These are phyloP conservation scores for Colletotrichum lupini DNA, from an alignment of 2,329 filamentous ascomycete genomes.

Conservation along the genomic window DNA sequence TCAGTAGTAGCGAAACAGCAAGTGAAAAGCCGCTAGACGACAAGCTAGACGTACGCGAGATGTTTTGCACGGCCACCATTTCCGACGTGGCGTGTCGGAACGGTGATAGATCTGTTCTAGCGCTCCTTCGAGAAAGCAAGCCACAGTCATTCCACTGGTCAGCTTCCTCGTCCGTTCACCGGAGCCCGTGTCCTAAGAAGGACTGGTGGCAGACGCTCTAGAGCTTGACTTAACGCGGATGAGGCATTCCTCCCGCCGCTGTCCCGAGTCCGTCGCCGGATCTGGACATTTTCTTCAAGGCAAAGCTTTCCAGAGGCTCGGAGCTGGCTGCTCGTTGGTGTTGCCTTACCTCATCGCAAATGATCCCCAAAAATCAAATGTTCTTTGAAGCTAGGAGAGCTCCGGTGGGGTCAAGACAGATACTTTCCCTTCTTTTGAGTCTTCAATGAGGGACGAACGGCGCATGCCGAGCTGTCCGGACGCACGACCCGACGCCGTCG, in stretches of 20 bases:
- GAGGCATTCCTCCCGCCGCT: slow-evolving; percentile 19
- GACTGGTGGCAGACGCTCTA: slow-evolving; percentile 5
- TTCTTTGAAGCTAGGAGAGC: neutral
- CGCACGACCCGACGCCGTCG: neutral
- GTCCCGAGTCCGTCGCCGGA: slow-evolving; percentile 2
- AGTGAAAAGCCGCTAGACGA: neutral
- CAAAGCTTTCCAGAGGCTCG: neutral
- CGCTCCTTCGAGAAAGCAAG: neutral
- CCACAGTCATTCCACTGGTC: neutral
- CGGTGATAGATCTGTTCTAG: neutral
- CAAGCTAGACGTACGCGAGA: neutral
- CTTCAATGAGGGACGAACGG: neutral
- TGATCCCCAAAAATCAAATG: neutral
- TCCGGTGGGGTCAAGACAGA: neutral
- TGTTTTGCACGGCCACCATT: neutral
- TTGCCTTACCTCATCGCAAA: neutral
- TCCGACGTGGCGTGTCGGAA: neutral
- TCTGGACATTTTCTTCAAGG: neutral
- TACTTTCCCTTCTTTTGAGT: neutral
- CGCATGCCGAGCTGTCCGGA: neutral
- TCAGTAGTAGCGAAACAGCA: neutral
- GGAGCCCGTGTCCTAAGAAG: slow-evolving; percentile 1
- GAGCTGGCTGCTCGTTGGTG: neutral
- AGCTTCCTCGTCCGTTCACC: slow-evolving; percentile 9
- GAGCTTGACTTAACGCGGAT: slow-evolving; percentile 4